Evolutionary conservation across 2,329 filamentous ascomycete species (phyloP), one percentile per base, ranked within the genome.

Genomic region (Eutypa lata): DNA sequence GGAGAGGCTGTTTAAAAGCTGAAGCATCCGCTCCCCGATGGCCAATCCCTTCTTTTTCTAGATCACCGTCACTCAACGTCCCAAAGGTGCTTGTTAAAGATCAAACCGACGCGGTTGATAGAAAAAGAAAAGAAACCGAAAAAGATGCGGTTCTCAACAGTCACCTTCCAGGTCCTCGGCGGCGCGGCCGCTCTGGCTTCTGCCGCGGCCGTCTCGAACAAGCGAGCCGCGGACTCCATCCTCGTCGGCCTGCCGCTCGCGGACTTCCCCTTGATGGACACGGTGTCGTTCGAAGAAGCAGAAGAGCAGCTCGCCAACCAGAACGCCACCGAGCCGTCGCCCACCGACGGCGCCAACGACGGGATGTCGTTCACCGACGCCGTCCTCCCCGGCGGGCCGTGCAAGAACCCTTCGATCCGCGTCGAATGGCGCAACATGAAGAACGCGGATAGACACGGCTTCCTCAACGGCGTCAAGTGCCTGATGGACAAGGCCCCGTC

Each of bases 401-500:
- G 67, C 49, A 55, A 64, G 35, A 64, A 59, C 49, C 53, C 65
- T 7, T 44, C 53, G 7, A 52, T 65, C 47, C 67, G 66, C n/a
- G 53, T 61, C 48, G 67, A 69, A 54, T 69, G 70, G 70, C 54
- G 64, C 10, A 68, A 62, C 45, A 64, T 71, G 52, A 59, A 57
- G 28, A 50, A 56, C 7, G 22, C 53, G 19, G 67, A 72, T 48
- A 64, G 63, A 48, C 60, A 57, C 8, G 60, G 61, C 31, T 72
- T 69, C 54, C 57, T 72, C 47, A 35, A 58, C 19, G 68, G 63
- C 18, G 64, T 71, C 50, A 63, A 68, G 56, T 72, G 69, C 59
- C 57, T 72, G 28, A 61, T 70, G 53, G 56, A 55, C 50, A 63
- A 63, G 21, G 67, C 69, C 4, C 62, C 69, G 1, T 53, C 46